Conservation (phyloP, 371 early-diverging fungal genomes). For the Mortierella polycephala region DNA sequence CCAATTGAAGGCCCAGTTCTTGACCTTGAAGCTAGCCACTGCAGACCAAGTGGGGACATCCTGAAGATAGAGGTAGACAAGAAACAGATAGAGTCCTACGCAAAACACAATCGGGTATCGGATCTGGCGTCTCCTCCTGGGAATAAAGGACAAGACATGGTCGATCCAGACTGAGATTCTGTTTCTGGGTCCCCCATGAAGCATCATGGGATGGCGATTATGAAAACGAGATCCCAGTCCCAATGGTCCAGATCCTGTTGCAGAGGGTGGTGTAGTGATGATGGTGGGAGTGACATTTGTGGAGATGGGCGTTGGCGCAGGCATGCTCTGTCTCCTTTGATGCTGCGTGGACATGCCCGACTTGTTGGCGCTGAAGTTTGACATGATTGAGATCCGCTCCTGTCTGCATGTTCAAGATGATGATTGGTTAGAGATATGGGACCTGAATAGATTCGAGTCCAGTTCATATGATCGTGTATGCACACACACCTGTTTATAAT, state of each 20-base stretch:
- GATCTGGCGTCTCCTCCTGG: conserved; percentile 57
- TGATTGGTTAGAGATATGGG: too few species aligned
- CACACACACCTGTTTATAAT: too few species aligned
- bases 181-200: conserved; percentile 34
- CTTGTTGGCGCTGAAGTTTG: conserved; percentile 25
- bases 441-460: background rate
- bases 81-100: conserved; percentile 37
- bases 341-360: conserved; percentile 47
- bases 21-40: conserved; percentile 61
- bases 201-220: conserved; percentile 47
- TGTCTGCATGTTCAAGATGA: background rate
- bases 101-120: conserved; percentile 38
- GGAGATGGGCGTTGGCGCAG: conserved; percentile 44
- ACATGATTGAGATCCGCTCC: conserved; percentile 23
- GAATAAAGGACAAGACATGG: conserved; percentile 19
- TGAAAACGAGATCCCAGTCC: conserved; percentile 32
- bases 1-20: conserved; percentile 64
- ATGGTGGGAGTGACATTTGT: conserved; percentile 46
- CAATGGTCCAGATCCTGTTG: conserved; percentile 18
- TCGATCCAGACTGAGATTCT: conserved; percentile 24
- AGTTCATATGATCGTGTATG: too few species aligned
- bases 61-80: conserved; percentile 54
- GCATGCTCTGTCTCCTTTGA: conserved; percentile 50
- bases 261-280: conserved; percentile 52
- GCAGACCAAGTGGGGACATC: conserved; percentile 53